Evolutionary conservation across 2,329 filamentous ascomycete species (phyloP), one percentile per base, ranked within the genome.

Genomic region (Mycosphaerella sp.): DNA sequence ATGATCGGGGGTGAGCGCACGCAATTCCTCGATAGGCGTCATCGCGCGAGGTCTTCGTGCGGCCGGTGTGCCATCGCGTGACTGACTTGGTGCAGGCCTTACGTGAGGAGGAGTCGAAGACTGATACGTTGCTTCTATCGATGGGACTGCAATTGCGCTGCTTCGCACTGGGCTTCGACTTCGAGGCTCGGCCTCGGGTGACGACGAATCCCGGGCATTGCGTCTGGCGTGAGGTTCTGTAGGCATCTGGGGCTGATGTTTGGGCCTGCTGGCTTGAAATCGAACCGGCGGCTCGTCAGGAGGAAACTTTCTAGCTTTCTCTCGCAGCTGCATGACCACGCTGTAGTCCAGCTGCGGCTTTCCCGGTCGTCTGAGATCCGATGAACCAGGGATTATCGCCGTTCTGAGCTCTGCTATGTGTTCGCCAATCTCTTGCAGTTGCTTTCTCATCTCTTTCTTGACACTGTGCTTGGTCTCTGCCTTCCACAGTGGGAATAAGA

Each of bases 281-380:
- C 32, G 40, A 48, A 17, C 7, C 36, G 14, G 34, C 8, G 8
- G 18, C 36, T n/a, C 14, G 9, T 16, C 14, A 17, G 14, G 16
- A 39, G 21, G 13, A 40, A 37, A 16, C 44, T 14, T 25, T 34
- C 27, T 16, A 28, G 17, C 37, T 32, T 39, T 7, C 41, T 30
- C 17, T 37, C 40, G 30, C 18, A 35, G 39, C 16, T 35, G 13
- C 9, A 37, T 43, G 17, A 43, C 30, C 27, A 30, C 10, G 7
- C 39, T 16, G 18, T 44, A 37, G 40, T 50, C 47, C 18, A 50
- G 14, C 10, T 17, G 35, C 13, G 41, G 41, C 18, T 34, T 50
- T 6, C 47, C 32, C 12, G 34, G 39, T 10, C 47, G 47, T 27
- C 40, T 50, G 6, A 27, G 27, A 18, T 50, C 47, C 21, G 1